phyloP scores from a whole-genome alignment of 2,329 filamentous ascomycete species.

The Alternaria rosae region DNA sequence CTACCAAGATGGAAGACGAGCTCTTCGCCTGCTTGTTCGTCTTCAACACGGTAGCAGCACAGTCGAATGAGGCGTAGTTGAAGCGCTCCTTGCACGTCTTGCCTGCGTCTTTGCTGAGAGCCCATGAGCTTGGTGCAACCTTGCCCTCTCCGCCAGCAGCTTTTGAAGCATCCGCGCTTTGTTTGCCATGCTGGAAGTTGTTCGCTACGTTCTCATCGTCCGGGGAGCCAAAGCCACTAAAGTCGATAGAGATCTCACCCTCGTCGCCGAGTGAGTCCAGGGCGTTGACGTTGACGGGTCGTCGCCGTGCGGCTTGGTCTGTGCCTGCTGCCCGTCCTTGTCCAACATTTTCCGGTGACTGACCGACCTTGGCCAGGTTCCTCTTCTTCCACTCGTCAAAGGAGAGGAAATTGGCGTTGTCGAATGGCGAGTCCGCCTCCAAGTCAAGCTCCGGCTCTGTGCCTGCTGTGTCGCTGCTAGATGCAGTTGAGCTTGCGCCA shows the following conservation, averaged over 20 bases:
- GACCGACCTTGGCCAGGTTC: conserved; percentile 85
- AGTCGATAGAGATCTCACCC: conserved; percentile 80
- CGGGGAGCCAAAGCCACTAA: conserved; percentile 66
- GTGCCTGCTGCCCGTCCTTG: conserved; percentile 59
- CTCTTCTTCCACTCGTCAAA: conserved; percentile 99
- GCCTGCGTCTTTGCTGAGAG: conserved; percentile 87
- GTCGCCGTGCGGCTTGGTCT: conserved; percentile 57
- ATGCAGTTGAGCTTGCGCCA: conserved; percentile 9
- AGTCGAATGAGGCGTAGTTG: conserved; percentile 97
- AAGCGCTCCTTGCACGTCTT: conserved; percentile 98
- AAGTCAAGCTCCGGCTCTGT: conserved; percentile 57
- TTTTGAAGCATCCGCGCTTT: conserved; percentile 23
- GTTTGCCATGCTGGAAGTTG: conserved; percentile 23
- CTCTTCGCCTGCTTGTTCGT: conserved; percentile 87
- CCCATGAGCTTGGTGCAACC: conserved; percentile 41
- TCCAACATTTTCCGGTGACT: conserved; percentile 73
- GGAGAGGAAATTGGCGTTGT: conserved; percentile 86
- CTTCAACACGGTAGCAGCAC: conserved; percentile 91
- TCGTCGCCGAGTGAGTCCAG: conserved; percentile 86
- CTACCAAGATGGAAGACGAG: conserved; percentile 84
- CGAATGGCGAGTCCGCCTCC: conserved; percentile 71
- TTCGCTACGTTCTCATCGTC: conserved; percentile 29
- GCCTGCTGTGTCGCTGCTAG: conserved; percentile 18
- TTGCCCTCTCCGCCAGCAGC: conserved; percentile 36
- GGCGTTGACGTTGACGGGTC: conserved; percentile 67